Conservation (phyloP, 192 early-diverging fungal species). For the Diversispora epigaea region DNA sequence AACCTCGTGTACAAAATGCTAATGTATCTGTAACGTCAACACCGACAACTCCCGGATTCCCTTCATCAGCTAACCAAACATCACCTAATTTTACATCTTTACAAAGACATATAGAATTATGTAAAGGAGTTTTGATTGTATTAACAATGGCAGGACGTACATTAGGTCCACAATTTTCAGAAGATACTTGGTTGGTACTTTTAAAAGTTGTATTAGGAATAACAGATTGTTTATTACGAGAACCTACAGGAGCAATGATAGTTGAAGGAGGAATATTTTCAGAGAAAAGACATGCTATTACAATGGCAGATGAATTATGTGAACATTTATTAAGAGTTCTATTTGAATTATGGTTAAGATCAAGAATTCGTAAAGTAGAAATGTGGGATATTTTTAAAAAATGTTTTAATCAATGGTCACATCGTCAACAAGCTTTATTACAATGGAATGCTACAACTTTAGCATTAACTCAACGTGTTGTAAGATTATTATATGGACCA, state of each 20-base stretch:
- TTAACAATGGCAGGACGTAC: conserved; percentile 62
- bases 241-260: conserved; percentile 42
- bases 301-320: conserved; percentile 78
- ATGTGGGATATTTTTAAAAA: conserved; percentile 81
- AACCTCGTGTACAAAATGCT: conserved; percentile 43
- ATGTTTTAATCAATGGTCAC: conserved; percentile 69
- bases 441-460: conserved; percentile 75
- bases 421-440: conserved; percentile 66
- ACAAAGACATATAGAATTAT: conserved; percentile 69
- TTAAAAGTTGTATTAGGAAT: conserved; percentile 80
- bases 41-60: conserved; percentile 33
- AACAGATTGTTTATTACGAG: conserved; percentile 67
- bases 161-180: conserved; percentile 56
- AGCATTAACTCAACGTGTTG: conserved; percentile 67
- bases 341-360: conserved; percentile 79
- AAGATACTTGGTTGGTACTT: conserved; percentile 79
- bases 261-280: not conserved
- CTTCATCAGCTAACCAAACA: conserved; percentile 15
- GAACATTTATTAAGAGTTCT: conserved; percentile 71
- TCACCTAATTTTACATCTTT: conserved; percentile 31
- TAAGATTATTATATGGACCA: conserved; percentile 67
- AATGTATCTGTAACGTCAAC: conserved; percentile 30
- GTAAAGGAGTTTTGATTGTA: conserved; percentile 66
- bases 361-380: conserved; percentile 59
- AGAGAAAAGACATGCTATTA: conserved; percentile 35